These are phyloP conservation scores for Lodderomyces pseudojiufengensis DNA, from an alignment of 1,139 yeast genomes.

Conservation along the genomic window DNA sequence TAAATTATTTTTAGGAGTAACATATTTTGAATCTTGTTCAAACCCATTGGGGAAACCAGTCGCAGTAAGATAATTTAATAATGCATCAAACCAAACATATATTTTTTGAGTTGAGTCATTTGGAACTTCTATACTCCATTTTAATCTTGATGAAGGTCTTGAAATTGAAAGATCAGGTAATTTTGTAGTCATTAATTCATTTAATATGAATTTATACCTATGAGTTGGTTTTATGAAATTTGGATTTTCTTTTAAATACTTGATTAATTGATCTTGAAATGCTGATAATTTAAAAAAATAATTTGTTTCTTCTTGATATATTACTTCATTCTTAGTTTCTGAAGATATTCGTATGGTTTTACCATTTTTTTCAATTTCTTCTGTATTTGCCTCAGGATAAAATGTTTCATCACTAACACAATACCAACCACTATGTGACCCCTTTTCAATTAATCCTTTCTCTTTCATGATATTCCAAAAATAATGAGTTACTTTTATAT, in stretches of 20 bases:
- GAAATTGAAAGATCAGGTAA: slow-evolving; percentile 77
- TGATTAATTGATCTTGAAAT: slow-evolving; percentile 54
- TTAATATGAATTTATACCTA: slow-evolving; percentile 53
- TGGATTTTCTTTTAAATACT: slow-evolving; percentile 44
- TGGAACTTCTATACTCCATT: slow-evolving; percentile 94
- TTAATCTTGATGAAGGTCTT: slow-evolving; percentile 69
- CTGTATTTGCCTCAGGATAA: slow-evolving; percentile 78
- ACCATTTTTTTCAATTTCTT: slow-evolving; percentile 37
- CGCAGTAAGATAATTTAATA: slow-evolving; percentile 77
- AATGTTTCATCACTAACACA: slow-evolving; percentile 93
- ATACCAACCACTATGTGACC: slow-evolving; percentile 91
- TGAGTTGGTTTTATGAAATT: slow-evolving; percentile 62
- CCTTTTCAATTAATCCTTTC: slow-evolving; percentile 72
- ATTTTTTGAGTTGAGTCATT: slow-evolving; percentile 71
- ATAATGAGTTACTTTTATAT: slow-evolving; percentile 55
- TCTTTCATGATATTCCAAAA: slow-evolving; percentile 65
- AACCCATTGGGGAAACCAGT: slow-evolving; percentile 53
- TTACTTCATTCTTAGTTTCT: slow-evolving; percentile 76
- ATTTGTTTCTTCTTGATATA: slow-evolving; percentile 74
- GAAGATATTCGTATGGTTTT: slow-evolving; percentile 45
- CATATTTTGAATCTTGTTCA: slow-evolving; percentile 4
- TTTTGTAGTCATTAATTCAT: slow-evolving; percentile 48
- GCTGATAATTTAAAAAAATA: slow-evolving; percentile 75
- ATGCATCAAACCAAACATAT: slow-evolving; percentile 97
- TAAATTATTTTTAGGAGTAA: slow-evolving; percentile 16